A percentile compares a stretch with the other conserved stretches of the same genome.
Evolutionary conservation across 257 asterid genomes (phyloP).

Genomic region (Scutellaria baicalensis): DNA sequence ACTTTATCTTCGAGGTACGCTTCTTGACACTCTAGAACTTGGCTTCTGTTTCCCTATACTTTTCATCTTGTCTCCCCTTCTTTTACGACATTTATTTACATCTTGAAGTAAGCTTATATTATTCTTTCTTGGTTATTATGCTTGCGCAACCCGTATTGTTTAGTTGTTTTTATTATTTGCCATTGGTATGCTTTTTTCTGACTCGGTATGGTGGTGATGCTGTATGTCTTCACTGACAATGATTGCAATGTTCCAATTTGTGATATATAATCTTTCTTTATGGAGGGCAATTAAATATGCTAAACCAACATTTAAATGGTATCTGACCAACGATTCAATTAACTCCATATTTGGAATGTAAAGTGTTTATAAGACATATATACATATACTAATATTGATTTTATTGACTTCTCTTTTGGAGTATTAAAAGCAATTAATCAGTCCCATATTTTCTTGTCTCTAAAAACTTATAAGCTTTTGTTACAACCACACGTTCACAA

Average conservation of each 20-base stretch:
- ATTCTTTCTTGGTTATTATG: neutral
- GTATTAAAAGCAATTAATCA: neutral
- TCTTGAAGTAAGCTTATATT: neutral
- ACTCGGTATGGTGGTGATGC: neutral
- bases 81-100: neutral
- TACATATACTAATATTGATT: neutral
- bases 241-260: neutral
- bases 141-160: neutral
- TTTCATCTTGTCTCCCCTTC: neutral
- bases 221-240: neutral
- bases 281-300: neutral
- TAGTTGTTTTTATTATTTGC: neutral
- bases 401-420: neutral
- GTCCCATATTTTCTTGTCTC: neutral
- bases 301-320: neutral
- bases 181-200: neutral
- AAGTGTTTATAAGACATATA: constrained; percentile 1
- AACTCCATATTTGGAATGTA: constrained; percentile 1
- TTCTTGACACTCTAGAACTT: constrained; percentile 7
- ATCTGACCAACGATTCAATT: neutral
- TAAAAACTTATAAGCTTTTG: neutral
- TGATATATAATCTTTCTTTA: neutral
- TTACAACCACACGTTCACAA: neutral
- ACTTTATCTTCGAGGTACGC: constrained; percentile 46
- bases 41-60: neutral